These are phyloP conservation scores for Fusarium haematococcum DNA, from an alignment of 2,329 filamentous ascomycete species.

Conservation along the genomic window DNA sequence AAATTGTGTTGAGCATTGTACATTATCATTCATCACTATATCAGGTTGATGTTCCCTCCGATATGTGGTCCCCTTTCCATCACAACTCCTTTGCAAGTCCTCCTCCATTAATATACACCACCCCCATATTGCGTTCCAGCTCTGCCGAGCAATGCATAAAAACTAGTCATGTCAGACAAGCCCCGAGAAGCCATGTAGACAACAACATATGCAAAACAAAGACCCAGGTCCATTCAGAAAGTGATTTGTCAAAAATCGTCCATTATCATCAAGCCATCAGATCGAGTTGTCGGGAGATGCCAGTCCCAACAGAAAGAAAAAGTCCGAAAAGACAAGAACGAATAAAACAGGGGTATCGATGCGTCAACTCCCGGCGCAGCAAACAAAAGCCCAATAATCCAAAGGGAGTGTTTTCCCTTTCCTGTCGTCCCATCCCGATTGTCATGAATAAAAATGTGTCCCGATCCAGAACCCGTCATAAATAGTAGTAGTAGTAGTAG, in stretches of 20 bases:
- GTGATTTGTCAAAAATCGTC: constrained; percentile 31
- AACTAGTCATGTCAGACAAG: background rate
- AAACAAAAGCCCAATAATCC: constrained; percentile 33
- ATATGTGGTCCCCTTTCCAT: background rate
- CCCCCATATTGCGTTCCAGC: background rate
- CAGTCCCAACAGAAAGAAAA: constrained; percentile 20
- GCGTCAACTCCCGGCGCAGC: constrained; percentile 43
- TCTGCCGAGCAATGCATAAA: background rate
- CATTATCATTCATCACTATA: constrained; percentile 11
- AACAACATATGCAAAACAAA: background rate
- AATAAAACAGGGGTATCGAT: constrained; percentile 47
- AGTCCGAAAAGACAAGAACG: constrained; percentile 24
- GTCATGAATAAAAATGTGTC: constrained; percentile 27
- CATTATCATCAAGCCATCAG: constrained; percentile 42
- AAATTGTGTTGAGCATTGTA: background rate
- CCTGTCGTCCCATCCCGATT: constrained; percentile 16
- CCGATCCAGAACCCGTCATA: constrained; percentile 26
- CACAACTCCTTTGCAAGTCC: background rate
- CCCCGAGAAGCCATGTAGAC: background rate
- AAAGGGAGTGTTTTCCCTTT: constrained; percentile 11
- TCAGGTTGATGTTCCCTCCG: background rate
- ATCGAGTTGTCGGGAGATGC: constrained; percentile 15
- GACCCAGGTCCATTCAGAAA: constrained; percentile 14
- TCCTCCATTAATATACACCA: background rate
- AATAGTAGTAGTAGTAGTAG: constrained; percentile 9